These are phyloP conservation scores for Rhodamnia argentea DNA, from an alignment of 345 rosid genomes.

Conservation along the genomic window DNA sequence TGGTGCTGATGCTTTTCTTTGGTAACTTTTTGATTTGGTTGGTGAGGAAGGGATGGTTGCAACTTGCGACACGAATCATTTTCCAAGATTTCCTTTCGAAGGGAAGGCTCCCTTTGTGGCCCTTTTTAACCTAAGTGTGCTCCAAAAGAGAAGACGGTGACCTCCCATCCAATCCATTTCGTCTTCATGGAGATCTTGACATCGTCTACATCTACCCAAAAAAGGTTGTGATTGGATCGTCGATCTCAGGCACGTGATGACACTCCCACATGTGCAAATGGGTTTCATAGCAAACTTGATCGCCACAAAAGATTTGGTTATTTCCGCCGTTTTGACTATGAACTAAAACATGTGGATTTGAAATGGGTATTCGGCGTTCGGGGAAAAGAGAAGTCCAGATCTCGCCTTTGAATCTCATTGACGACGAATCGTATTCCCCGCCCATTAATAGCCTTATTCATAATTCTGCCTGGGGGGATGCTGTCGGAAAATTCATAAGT, in stretches of 20 bases:
- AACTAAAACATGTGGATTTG: background rate
- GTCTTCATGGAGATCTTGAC: background rate
- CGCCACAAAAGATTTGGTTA: rapidly evolving
- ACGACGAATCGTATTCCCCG: background rate
- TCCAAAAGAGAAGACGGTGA: background rate
- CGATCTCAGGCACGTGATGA: background rate
- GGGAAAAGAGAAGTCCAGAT: background rate
- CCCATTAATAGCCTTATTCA: background rate
- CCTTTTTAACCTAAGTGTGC: background rate
- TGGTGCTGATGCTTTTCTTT: background rate
- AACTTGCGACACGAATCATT: background rate
- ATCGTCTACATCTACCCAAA: background rate
- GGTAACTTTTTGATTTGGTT: background rate
- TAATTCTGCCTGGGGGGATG: background rate
- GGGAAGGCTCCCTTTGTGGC: background rate
- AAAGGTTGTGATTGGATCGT: background rate
- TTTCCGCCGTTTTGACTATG: background rate
- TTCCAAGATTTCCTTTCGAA: background rate
- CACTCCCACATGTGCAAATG: background rate
- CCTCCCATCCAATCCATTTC: background rate
- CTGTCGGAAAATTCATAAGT: background rate
- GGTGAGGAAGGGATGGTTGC: background rate
- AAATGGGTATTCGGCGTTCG: background rate
- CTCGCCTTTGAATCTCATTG: background rate
- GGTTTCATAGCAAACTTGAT: background rate